phyloP scores from a whole-genome alignment of 2,329 filamentous ascomycete species.

The Cladobotryum protrusum region DNA sequence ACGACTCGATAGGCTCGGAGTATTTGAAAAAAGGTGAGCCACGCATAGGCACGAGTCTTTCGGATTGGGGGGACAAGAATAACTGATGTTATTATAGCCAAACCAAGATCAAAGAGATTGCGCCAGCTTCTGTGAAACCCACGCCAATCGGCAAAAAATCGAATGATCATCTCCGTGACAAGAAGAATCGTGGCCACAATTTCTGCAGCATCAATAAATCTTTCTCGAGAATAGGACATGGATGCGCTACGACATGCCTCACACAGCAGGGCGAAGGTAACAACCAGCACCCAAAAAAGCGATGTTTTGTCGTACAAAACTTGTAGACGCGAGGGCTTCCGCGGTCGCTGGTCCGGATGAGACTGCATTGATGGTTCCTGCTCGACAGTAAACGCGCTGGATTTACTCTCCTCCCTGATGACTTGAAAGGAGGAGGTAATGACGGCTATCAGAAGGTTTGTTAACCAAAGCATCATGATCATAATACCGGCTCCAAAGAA shows the following conservation, averaged over 20 bases:
- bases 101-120: constrained; percentile 73
- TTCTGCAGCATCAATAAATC: constrained; percentile 68
- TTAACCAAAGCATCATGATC: constrained; percentile 92
- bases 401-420: constrained; percentile 91
- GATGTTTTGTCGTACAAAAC: constrained; percentile 66
- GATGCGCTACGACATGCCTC: constrained; percentile 70
- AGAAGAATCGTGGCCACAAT: constrained; percentile 71
- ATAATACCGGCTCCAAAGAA: constrained; percentile 72
- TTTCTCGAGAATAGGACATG: constrained; percentile 58
- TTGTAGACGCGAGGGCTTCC: constrained; percentile 51
- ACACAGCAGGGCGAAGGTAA: constrained; percentile 71
- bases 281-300: constrained; percentile 73
- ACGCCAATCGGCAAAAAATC: constrained; percentile 74
- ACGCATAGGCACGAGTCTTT: constrained; percentile 69
- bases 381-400: constrained; percentile 83
- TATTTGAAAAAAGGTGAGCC: constrained; percentile 91
- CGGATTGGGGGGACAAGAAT: constrained; percentile 82
- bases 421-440: constrained; percentile 98
- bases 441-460: constrained; percentile 89
- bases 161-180: constrained; percentile 73
- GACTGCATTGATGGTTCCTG: constrained; percentile 41
- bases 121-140: constrained; percentile 66
- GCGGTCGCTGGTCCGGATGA: constrained; percentile 32
- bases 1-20: constrained; percentile 88
- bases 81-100: constrained; percentile 75